Percentiles rank a stretch among this genome's conserved stretches.
phyloP scores from a whole-genome alignment of 345 rosid species.

The Brassica cretica region DNA sequence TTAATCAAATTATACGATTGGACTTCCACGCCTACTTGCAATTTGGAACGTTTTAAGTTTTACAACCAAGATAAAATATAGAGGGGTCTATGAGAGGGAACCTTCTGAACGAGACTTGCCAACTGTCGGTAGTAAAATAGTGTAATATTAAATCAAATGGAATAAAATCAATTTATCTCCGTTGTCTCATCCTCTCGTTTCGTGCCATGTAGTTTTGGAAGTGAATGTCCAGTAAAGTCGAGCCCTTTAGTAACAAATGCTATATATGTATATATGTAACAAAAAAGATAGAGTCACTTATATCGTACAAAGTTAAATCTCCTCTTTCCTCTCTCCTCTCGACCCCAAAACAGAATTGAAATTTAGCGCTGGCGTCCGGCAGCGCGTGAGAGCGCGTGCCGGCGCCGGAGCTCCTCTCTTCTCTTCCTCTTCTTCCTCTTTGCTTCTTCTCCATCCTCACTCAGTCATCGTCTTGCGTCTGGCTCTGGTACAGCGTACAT shows the following conservation, averaged over 20 bases:
- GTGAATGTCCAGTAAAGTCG: constrained; percentile 9
- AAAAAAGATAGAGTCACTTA: too few species aligned
- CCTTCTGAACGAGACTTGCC: constrained; percentile 35
- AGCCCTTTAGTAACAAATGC: not conserved
- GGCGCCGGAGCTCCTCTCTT: too few species aligned
- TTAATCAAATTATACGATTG: not conserved
- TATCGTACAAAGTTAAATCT: too few species aligned
- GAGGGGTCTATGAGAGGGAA: constrained; percentile 31
- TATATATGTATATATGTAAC: too few species aligned
- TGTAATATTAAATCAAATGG: not conserved
- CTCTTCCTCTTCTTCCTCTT: too few species aligned
- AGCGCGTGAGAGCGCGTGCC: too few species aligned
- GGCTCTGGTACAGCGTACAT: too few species aligned
- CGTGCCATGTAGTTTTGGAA: constrained; percentile 8
- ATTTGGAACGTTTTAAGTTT: not conserved
- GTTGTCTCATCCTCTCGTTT: constrained; percentile 10
- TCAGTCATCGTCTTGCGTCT: too few species aligned
- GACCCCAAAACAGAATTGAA: too few species aligned
- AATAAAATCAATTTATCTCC: constrained; percentile 11
- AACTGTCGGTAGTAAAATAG: constrained; percentile 22
- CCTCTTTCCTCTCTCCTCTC: too few species aligned
- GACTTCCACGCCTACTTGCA: not conserved
- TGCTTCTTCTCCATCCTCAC: too few species aligned
- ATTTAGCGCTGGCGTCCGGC: too few species aligned
- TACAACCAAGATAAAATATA: not conserved